Evolutionary conservation across 768 basidiomycete species (phyloP).

Genomic region (Mycena leptocephala): DNA sequence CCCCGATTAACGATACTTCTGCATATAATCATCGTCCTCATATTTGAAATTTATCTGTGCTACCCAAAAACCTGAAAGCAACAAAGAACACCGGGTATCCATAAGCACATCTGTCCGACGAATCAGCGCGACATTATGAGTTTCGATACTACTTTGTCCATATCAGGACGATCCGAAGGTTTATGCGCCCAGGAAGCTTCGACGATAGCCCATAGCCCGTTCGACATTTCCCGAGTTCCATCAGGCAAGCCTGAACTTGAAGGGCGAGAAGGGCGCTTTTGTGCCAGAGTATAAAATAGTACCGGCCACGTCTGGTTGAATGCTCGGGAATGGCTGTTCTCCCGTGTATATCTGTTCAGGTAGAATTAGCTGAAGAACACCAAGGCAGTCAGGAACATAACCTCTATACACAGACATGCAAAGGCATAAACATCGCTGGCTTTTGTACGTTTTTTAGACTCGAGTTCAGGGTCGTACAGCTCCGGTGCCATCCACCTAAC

Average conservation of each 20-base stretch:
- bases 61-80: constrained; percentile 2
- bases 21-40: constrained; percentile 1
- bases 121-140: background rate
- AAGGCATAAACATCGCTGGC: too few species aligned
- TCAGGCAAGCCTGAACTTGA: constrained; percentile 3
- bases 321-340: constrained; percentile 6
- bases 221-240: constrained; percentile 1
- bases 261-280: constrained; percentile 2
- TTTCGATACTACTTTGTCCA: background rate
- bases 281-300: background rate
- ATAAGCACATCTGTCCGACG: constrained; percentile 2
- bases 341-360: constrained; percentile 10
- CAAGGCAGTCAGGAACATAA: too few species aligned
- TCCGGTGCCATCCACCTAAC: too few species aligned
- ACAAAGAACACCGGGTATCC: constrained; percentile 2
- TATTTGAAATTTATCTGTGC: background rate
- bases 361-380: too few species aligned
- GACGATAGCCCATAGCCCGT: constrained; percentile 1
- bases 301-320: background rate
- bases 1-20: background rate
- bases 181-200: background rate
- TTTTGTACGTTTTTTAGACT: too few species aligned
- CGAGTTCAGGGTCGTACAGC: too few species aligned
- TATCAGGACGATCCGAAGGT: constrained; percentile 14
- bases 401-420: too few species aligned